Evolutionary conservation across 2,329 filamentous ascomycete genomes (phyloP), one percentile per base, ranked within the genome.

Genomic region (Curvularia sp.): DNA sequence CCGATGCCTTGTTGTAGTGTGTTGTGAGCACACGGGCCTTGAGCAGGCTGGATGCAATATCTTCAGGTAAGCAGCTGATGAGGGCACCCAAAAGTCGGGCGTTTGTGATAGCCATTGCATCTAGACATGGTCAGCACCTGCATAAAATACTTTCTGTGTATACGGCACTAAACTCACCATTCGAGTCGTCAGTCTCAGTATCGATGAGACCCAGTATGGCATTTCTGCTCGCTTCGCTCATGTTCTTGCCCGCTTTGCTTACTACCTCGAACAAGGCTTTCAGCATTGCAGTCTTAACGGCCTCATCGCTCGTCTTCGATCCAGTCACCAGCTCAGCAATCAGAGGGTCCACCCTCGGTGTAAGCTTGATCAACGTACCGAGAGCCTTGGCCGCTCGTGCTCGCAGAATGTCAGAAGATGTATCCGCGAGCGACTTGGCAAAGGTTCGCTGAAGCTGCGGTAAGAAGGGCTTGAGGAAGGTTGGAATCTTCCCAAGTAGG

Each of bases 381-480:
- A 99, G 81, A 48, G 95, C 95, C 80, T 95, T 96, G 38, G 95
- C 95, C 52, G 96, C 95, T 65, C 96, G 87, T 58, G 89, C 89
- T 65, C 96, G 88, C 58, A 99, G 81, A 20, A 93, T 83, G 67
- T 98, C 94, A 75, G 94, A 98, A 0, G 93, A 91, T 0, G 93
- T 88, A 77, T 99, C 96, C 3, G 95, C 95, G 49, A 99, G 84
- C 42, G 93, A 94, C 79, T 97, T 96, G 57, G 95, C 94, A 80
- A 99, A 99, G 0, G 95, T 99, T 60, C 95, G 88, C 79, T 99
- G 95, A 53, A 99, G 85, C 75, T 99, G 95, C 9, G 95, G 95
- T 74, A 99, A 80, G 86, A 99, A 99, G 3, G 95, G 95, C 80
- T 98, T 97, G 61, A 99, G 85, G 67, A 96, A 94, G 9, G 90